Percentiles rank a stretch among this genome's conserved stretches.
Evolutionary conservation across 176 grass and related monocot species (phyloP).

Genomic region (Juncus inflexus): DNA sequence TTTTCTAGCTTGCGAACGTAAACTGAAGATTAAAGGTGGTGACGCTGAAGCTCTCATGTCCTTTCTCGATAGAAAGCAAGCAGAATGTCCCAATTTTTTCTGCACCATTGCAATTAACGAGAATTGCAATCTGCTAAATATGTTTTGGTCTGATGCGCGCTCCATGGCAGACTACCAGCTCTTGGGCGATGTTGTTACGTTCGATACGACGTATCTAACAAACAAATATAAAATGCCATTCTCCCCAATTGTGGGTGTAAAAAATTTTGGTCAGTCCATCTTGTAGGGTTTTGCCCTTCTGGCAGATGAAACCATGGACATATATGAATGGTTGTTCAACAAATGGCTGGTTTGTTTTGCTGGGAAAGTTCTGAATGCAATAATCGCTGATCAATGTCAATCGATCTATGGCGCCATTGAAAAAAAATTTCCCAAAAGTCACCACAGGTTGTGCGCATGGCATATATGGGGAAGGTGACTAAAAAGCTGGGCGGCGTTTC

Average conservation of each 20-base stretch:
- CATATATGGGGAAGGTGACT: conserved; percentile 31
- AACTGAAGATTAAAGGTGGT: conserved; percentile 30
- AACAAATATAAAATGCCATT: conserved; percentile 89
- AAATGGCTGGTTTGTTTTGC: conserved; percentile 75
- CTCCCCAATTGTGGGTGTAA: conserved; percentile 68
- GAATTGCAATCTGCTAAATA: conserved; percentile 59
- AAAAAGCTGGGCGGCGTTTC: too few species aligned
- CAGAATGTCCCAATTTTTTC: conserved; percentile 60
- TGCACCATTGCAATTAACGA: conserved; percentile 78
- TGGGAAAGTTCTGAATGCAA: conserved; percentile 41
- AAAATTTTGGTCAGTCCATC: conserved; percentile 76
- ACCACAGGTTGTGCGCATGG: conserved; percentile 84
- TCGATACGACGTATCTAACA: conserved; percentile 86
- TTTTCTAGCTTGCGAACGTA: too few species aligned
- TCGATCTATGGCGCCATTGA: conserved; percentile 38
- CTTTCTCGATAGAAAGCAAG: conserved; percentile 66
- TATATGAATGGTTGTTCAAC: conserved; percentile 79
- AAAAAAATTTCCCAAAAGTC: conserved; percentile 59
- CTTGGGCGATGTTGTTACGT: conserved; percentile 76
- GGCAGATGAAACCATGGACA: conserved; percentile 62
- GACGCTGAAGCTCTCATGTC: conserved; percentile 58
- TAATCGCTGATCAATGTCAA: conserved; percentile 39
- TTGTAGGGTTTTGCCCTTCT: conserved; percentile 78
- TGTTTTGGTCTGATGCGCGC: conserved; percentile 73
- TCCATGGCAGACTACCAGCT: conserved; percentile 48